These are phyloP conservation scores for Blastosporella zonata DNA, from an alignment of 1,284 basidiomycete genomes.

Conservation along the genomic window DNA sequence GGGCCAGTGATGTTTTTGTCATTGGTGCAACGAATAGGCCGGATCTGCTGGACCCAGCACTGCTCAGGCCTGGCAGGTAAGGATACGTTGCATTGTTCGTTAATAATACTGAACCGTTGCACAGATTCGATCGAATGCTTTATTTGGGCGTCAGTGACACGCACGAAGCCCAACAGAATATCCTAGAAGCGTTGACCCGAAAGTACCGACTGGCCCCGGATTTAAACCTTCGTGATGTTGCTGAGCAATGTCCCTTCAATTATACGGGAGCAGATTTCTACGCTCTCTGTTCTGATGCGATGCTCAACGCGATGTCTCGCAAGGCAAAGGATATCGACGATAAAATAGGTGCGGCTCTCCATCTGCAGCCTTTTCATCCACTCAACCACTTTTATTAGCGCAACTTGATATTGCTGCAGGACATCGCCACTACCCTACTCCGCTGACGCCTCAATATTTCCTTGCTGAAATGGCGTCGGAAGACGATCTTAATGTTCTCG, in stretches of 20 bases:
- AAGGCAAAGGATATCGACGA: constrained; percentile 80
- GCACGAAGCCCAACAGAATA: constrained; percentile 84
- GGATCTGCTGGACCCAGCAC: constrained; percentile 90
- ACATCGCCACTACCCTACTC: constrained; percentile 54
- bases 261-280: constrained; percentile 98
- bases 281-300: constrained; percentile 94
- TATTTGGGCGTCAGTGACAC: constrained; percentile 93
- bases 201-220: constrained; percentile 84
- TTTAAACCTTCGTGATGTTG: constrained; percentile 66
- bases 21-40: constrained; percentile 98
- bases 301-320: constrained; percentile 92
- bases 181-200: constrained; percentile 87
- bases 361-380: background rate
- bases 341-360: constrained; percentile 52
- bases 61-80: constrained; percentile 87
- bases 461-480: constrained; percentile 79
- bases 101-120: background rate
- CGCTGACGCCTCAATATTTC: constrained; percentile 91
- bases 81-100: constrained; percentile 15
- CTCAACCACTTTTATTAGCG: constrained; percentile 30
- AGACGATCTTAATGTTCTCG: constrained; percentile 75
- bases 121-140: constrained; percentile 94
- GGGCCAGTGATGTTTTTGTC: constrained; percentile 81
- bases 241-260: constrained; percentile 85
- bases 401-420: constrained; percentile 44